phyloP scores from a whole-genome alignment of 164 flowering plant species.

The Chloranthus sessilifolius region DNA sequence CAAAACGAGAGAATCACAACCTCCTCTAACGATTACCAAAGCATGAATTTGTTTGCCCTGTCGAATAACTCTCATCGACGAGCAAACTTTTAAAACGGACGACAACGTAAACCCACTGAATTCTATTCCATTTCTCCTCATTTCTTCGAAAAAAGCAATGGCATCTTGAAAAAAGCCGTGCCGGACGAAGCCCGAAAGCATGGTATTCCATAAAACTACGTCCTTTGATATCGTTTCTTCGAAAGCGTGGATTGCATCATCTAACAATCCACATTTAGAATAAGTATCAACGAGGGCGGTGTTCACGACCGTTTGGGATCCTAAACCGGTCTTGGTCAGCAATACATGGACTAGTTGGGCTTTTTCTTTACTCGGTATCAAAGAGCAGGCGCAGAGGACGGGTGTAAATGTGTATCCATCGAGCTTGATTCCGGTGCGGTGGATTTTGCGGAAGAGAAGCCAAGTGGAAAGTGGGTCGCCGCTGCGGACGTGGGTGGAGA shows the following conservation, averaged over 20 bases:
- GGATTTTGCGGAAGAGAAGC: constrained; percentile 31
- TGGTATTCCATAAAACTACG: constrained; percentile 47
- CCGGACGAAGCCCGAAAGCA: constrained; percentile 38
- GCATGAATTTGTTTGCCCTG: constrained; percentile 52
- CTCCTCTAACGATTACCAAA: constrained; percentile 29
- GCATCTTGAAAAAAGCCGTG: constrained; percentile 29
- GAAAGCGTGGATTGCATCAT: constrained; percentile 31
- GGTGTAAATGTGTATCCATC: constrained; percentile 42
- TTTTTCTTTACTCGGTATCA: constrained; percentile 12
- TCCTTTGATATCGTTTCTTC: constrained; percentile 36
- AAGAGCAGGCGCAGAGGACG: constrained; percentile 33
- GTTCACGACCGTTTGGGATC: constrained; percentile 24
- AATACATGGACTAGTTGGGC: constrained; percentile 43
- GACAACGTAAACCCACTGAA: constrained; percentile 39
- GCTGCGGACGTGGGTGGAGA: constrained; percentile 23
- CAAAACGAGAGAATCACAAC: constrained; percentile 34
- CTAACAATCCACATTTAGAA: constrained; percentile 31
- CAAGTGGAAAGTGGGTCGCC: constrained; percentile 25
- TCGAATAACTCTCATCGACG: constrained; percentile 20
- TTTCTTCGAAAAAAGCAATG: constrained; percentile 25
- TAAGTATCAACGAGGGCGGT: constrained; percentile 55
- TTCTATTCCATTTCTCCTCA: constrained; percentile 29
- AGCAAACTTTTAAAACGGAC: constrained; percentile 46
- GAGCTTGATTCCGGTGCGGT: constrained; percentile 13
- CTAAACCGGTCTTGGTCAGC: constrained; percentile 33